Evolutionary conservation across 176 grass and related monocot genomes (phyloP).

Genomic region (Pontederia paniculata): DNA sequence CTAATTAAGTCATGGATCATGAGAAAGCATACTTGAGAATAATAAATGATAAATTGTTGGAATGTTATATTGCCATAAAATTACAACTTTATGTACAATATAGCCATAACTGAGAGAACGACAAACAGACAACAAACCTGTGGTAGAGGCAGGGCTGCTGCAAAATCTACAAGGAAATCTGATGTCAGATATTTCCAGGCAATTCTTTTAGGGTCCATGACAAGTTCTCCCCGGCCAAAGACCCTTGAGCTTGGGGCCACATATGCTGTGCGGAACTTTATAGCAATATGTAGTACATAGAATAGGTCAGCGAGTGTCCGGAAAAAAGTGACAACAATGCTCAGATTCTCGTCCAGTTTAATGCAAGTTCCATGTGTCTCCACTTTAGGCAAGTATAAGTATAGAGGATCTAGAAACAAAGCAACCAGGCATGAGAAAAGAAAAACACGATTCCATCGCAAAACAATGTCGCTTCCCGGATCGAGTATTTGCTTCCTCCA

Average conservation of each 20-base stretch:
- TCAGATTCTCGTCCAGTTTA: conserved; percentile 37
- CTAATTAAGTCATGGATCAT: too few relatives aligned
- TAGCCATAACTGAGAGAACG: not conserved
- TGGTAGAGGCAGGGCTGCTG: conserved; percentile 80
- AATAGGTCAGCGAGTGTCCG: conserved; percentile 64
- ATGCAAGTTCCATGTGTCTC: conserved; percentile 27
- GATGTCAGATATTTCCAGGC: conserved; percentile 73
- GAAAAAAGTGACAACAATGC: conserved; percentile 54
- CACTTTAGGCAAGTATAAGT: conserved; percentile 78
- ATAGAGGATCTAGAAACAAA: conserved; percentile 86
- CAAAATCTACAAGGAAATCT: conserved; percentile 60
- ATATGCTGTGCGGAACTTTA: conserved; percentile 90
- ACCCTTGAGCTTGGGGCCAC: conserved; percentile 58
- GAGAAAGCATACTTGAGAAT: too few relatives aligned
- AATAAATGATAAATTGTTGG: too few relatives aligned
- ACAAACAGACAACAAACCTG: conserved; percentile 37
- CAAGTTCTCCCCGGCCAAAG: conserved; percentile 81
- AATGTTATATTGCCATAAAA: too few relatives aligned
- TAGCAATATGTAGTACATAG: conserved; percentile 60
- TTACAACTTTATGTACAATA: too few relatives aligned
- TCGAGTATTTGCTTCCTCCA: conserved; percentile 54
- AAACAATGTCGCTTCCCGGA: conserved; percentile 58
- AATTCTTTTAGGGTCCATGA: conserved; percentile 71
- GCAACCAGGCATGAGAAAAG: conserved; percentile 56
- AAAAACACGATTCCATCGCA: conserved; percentile 76